Base-by-base conservation (phyloP, 371 early-diverging fungal genomes). In the Mycotypha africana region DNA sequence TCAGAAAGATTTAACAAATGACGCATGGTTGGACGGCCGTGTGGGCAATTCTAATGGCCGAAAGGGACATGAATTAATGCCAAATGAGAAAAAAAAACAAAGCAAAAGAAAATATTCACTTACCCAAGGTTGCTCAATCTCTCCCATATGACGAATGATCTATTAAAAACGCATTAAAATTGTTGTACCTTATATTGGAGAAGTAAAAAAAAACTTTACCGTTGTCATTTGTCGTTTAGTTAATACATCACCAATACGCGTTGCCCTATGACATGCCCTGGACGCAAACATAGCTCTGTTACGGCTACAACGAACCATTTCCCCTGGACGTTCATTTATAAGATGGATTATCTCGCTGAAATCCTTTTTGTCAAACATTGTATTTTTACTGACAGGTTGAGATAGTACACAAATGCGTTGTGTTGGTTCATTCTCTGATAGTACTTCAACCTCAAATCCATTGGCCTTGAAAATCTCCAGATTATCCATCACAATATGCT, bases 41-140 rank as follows among this genome's bases (percentile, higher is more conserved):
- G 99, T 14, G 99, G 99, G 56, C 99, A 99, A 53, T 97, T 97
- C 93, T 79, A 40, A 21, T n/a, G n/a, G n/a, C n/a, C n/a, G n/a
- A n/a, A n/a, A n/a, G n/a, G n/a, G n/a, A n/a, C n/a, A n/a, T n/a
- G n/a, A n/a, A n/a, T n/a, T n/a, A n/a, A n/a, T n/a, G n/a, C n/a
- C n/a, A n/a, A n/a, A n/a, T n/a, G n/a, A n/a, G n/a, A n/a, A n/a
- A n/a, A n/a, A n/a, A n/a, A n/a, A n/a, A n/a, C n/a, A n/a, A n/a
- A n/a, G n/a, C n/a, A n/a, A n/a, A n/a, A n/a, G n/a, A n/a, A n/a
- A n/a, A n/a, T n/a, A 16, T 32, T 17, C 12, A 23, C 58, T 58
- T 70, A 80, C 81, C 87, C 93, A 96, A 21, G 95, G 95, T 48
- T 93, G 92, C 17, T 90, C 81, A 56, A 94, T 82, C 36, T 78